Evolutionary conservation across 208 protist species (phyloP).

Genomic region (Vickermania spadyakhi): DNA sequence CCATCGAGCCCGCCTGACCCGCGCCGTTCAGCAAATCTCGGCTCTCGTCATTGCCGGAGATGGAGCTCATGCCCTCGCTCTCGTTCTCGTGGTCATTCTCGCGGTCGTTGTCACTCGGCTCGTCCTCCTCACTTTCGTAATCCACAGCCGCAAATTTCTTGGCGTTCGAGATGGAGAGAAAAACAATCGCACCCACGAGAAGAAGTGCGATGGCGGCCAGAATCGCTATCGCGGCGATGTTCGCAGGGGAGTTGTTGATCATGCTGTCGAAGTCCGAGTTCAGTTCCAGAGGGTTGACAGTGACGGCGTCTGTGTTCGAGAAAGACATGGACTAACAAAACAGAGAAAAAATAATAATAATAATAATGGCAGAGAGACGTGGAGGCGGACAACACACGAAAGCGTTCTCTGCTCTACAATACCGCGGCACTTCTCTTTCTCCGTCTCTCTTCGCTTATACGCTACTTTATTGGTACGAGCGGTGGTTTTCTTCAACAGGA

Average conservation of each 20-base stretch:
- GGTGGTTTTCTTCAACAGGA: too few species aligned
- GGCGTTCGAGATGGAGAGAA: slow-evolving; percentile 10
- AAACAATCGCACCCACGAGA: slow-evolving; percentile 5
- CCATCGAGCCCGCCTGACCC: background rate
- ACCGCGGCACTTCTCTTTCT: too few species aligned
- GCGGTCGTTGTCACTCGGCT: slow-evolving; percentile 2
- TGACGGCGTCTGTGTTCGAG: background rate
- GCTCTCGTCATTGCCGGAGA: slow-evolving; percentile 3
- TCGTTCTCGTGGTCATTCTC: slow-evolving; percentile 2
- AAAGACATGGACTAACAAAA: slow-evolving; percentile 7
- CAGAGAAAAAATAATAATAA: slow-evolving; percentile 8
- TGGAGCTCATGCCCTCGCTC: slow-evolving; percentile 17
- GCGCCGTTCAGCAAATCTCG: background rate
- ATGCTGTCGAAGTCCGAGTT: slow-evolving; percentile 1
- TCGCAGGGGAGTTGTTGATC: background rate
- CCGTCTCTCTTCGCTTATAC: too few species aligned
- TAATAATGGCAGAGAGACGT: slow-evolving; percentile 4
- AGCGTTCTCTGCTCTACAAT: too few species aligned
- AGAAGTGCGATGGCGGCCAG: background rate
- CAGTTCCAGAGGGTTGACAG: background rate
- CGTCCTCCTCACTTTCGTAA: slow-evolving; percentile 11
- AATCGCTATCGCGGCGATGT: slow-evolving; percentile 4
- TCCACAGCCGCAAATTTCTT: slow-evolving; percentile 8
- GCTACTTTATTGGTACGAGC: too few species aligned
- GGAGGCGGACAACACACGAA: too few species aligned